A percentile compares a stretch with the other conserved stretches of the same genome.
These are phyloP conservation scores for Entamoeba invadens DNA, from an alignment of 208 protist genomes.

Conservation along the genomic window DNA sequence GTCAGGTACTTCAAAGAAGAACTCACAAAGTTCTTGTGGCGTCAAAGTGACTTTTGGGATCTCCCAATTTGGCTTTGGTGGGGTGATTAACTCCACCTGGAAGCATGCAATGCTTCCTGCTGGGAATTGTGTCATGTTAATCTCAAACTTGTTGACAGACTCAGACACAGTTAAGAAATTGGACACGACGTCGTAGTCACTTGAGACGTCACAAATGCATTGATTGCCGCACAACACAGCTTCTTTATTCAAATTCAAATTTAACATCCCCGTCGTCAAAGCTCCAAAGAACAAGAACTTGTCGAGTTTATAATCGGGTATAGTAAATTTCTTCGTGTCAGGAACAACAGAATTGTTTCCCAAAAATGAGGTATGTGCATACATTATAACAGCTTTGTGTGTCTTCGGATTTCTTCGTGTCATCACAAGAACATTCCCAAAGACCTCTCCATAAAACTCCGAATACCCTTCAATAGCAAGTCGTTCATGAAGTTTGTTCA, in stretches of 20 bases:
- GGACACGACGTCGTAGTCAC: background rate
- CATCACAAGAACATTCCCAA: constrained; percentile 13
- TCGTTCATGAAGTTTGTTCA: constrained; percentile 24
- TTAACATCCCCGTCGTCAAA: background rate
- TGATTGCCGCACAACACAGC: background rate
- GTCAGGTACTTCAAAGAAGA: background rate
- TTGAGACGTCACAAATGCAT: background rate
- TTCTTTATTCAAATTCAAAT: background rate
- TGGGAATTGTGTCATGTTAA: background rate
- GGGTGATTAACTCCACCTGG: background rate
- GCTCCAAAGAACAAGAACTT: background rate
- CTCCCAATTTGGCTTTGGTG: background rate
- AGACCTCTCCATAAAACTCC: background rate
- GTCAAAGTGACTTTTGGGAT: background rate
- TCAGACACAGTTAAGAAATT: background rate
- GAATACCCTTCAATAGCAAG: background rate
- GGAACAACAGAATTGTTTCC: background rate
- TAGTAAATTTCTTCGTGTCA: background rate
- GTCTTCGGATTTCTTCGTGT: constrained; percentile 18
- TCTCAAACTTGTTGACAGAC: background rate
- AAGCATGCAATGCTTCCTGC: background rate
- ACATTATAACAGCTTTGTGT: constrained; percentile 2
- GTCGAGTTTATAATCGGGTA: background rate
- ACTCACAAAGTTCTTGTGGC: background rate
- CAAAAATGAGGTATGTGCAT: constrained; percentile 12